Conservation (phyloP, 2,329 filamentous ascomycete genomes). For the Pestalotiopsis sp. region DNA sequence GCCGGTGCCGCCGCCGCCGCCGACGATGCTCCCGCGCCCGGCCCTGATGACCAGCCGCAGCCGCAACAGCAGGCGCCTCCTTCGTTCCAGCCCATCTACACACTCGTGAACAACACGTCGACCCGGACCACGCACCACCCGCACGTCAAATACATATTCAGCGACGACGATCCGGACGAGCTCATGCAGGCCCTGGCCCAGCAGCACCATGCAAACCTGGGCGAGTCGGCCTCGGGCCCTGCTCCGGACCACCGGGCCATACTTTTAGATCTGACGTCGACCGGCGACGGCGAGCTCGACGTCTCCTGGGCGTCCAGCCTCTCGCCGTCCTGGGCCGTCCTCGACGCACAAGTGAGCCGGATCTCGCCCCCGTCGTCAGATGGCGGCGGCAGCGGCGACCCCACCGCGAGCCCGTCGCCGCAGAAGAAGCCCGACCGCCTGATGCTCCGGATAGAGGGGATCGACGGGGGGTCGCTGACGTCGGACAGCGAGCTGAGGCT, state of each 20-base stretch:
- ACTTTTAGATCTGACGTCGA: constrained; percentile 53
- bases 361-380: constrained; percentile 36
- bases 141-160: constrained; percentile 87
- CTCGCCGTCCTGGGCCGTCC: constrained; percentile 69
- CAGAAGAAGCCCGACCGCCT: constrained; percentile 38
- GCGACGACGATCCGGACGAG: constrained; percentile 82
- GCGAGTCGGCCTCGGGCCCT: constrained; percentile 27
- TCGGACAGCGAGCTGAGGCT: constrained; percentile 35
- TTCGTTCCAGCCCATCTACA: constrained; percentile 79
- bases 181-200: constrained; percentile 65
- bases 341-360: constrained; percentile 44
- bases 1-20: neutral
- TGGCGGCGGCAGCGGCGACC: constrained; percentile 25
- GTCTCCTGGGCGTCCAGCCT: constrained; percentile 73
- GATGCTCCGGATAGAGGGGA: constrained; percentile 65
- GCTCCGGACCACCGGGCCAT: constrained; percentile 43
- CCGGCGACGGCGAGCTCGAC: constrained; percentile 42
- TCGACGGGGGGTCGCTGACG: constrained; percentile 34
- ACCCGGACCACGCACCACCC: constrained; percentile 79
- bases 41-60: constrained; percentile 17
- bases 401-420: constrained; percentile 21
- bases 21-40: constrained; percentile 7
- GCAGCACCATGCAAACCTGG: constrained; percentile 33
- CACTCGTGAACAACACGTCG: constrained; percentile 75
- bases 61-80: constrained; percentile 26